Evolutionary conservation across 495 filamentous ascomycete genomes (phyloP), one percentile per base, ranked within the genome.

Genomic region (Trichoderma gamsii): DNA sequence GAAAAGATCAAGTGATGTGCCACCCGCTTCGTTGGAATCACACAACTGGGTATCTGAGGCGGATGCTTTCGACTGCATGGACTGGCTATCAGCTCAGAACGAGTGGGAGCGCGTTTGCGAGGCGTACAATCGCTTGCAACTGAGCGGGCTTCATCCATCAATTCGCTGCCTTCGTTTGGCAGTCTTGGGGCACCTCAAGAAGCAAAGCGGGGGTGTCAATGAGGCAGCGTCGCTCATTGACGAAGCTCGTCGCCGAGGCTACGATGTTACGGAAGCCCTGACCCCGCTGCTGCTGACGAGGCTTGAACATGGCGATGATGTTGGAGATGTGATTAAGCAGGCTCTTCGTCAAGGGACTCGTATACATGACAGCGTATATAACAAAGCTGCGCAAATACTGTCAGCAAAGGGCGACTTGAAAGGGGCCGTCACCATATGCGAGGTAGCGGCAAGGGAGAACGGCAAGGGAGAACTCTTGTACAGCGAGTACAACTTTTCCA

Each of bases 401-500:
- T 43, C 41, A 43, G 65, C 65, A n/a, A 66, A 46, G 64, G 64
- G 35, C 21, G 65, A 66, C 21, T 32, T 61, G 56, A 23, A 32
- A 61, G 56, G 56, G 12, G 56, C 56, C 16, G 56, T 25, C 11
- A 32, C 56, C 8, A 52, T 66, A 16, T 66, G 65, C 43, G 43
- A 66, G 15, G 27, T 66, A 23, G 65, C 65, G 44, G 65, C 65
- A 13, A 46, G 43, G 8, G 65, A 49, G 29, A 66, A 66, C 12
- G 65, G 65, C 65, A 43, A 46, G 32, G 44, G 41, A 15, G 65
- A 66, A 7, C 44, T 32, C 41, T 23, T 66, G 38, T 51, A 66
- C 65, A 66, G 65, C 44, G 41, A 43, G 41, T 51, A 66, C 65
- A 66, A 49, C 27, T 66, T 66, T 51, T 66, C 38, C 23, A 66